These are phyloP conservation scores for Sporisorium exsertum DNA, from an alignment of 1,284 basidiomycete species.

Conservation along the genomic window DNA sequence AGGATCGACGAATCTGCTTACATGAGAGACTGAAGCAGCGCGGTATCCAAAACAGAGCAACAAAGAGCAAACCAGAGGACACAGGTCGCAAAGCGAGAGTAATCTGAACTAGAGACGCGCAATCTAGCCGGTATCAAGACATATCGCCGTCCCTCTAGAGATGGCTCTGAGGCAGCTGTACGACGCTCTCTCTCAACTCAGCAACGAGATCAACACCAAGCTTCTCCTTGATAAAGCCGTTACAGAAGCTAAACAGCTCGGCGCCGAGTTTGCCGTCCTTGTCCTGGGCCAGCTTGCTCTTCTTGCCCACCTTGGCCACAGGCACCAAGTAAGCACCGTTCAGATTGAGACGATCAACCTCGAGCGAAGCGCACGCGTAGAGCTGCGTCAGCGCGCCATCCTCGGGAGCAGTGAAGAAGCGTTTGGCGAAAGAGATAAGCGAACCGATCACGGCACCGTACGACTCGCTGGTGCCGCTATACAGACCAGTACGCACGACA, in stretches of 20 bases:
- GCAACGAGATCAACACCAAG: constrained; percentile 33
- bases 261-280: constrained; percentile 37
- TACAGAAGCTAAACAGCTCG: constrained; percentile 49
- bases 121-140: neutral
- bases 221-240: constrained; percentile 45
- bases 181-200: constrained; percentile 25
- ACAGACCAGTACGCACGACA: constrained; percentile 34
- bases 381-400: constrained; percentile 66
- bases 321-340: constrained; percentile 64
- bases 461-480: constrained; percentile 30
- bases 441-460: constrained; percentile 40
- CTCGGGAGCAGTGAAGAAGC: constrained; percentile 44
- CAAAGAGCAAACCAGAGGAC: neutral
- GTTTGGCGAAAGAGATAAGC: constrained; percentile 21
- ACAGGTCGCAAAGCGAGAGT: neutral
- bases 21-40: neutral
- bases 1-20: neutral
- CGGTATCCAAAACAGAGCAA: neutral
- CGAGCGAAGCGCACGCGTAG: constrained; percentile 64
- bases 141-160: constrained; percentile 9
- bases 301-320: constrained; percentile 52
- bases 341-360: constrained; percentile 57
- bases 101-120: too few species aligned
- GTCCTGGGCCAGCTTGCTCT: constrained; percentile 42
- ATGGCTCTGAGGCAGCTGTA: constrained; percentile 39